These are phyloP conservation scores for Syzygium grande DNA, from an alignment of 345 rosid genomes.

Conservation along the genomic window DNA sequence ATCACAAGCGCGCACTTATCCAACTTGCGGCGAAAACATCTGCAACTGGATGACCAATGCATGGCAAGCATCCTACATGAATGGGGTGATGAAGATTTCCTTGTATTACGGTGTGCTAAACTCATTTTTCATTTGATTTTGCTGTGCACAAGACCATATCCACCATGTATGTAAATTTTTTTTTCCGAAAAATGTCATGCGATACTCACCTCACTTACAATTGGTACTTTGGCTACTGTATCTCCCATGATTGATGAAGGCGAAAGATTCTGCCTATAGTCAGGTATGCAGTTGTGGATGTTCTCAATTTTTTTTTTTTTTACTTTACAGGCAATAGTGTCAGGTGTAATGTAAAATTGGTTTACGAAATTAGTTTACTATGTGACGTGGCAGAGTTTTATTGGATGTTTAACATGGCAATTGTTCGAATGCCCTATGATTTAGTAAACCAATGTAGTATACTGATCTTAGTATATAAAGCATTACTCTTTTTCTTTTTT, in stretches of 20 bases:
- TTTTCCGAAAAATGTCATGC: not conserved
- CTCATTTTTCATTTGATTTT: not conserved
- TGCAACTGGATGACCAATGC: conserved; percentile 7
- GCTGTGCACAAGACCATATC: not conserved
- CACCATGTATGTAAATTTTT: not conserved
- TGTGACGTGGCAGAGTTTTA: not conserved
- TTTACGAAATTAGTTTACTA: not conserved
- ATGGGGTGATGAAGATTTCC: not conserved
- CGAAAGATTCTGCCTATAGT: not conserved
- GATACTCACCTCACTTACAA: not conserved
- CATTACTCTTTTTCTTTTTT: not conserved
- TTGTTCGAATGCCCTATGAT: not conserved
- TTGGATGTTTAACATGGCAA: not conserved
- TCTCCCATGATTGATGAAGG: not conserved
- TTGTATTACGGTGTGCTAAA: not conserved
- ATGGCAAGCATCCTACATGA: not conserved
- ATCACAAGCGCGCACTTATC: conserved; percentile 69
- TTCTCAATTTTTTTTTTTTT: not conserved
- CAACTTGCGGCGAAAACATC: conserved; percentile 73
- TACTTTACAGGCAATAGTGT: not conserved
- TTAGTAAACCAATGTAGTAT: not conserved
- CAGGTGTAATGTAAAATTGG: not conserved
- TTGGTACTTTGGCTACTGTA: not conserved
- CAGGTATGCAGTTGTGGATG: not conserved
- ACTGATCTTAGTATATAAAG: not conserved